These are phyloP conservation scores for Aspergillus steynii DNA, from an alignment of 495 filamentous ascomycete genomes.

Conservation along the genomic window DNA sequence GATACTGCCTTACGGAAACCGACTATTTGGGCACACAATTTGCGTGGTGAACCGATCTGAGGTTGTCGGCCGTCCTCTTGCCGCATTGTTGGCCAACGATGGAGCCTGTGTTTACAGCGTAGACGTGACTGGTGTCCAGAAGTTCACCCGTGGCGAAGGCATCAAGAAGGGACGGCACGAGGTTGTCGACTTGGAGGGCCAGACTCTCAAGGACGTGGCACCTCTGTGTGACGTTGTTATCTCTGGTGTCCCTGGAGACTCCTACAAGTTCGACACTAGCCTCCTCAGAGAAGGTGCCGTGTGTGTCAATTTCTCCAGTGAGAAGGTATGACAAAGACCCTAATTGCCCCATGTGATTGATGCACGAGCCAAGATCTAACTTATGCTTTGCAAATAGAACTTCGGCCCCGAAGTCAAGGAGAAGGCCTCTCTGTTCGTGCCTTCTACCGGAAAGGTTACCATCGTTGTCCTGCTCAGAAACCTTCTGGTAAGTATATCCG, in stretches of 20 bases:
- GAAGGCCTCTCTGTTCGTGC: constrained; percentile 94
- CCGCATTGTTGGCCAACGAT: constrained; percentile 94
- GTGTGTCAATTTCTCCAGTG: constrained; percentile 96
- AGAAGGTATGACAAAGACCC: constrained; percentile 57
- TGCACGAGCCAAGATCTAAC: not conserved
- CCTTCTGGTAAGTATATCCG: constrained; percentile 65
- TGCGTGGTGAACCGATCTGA: constrained; percentile 94
- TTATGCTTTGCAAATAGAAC: constrained; percentile 54
- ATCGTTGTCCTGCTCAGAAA: constrained; percentile 90
- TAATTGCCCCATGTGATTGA: not conserved
- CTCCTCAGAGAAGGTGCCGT: constrained; percentile 84
- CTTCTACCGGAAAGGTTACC: constrained; percentile 95
- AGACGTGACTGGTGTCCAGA: constrained; percentile 87
- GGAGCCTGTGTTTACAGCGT: constrained; percentile 94
- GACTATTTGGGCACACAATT: constrained; percentile 85
- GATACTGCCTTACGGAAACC: constrained; percentile 91
- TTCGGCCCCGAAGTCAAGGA: constrained; percentile 86
- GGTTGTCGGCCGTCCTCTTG: constrained; percentile 90
- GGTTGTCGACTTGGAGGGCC: constrained; percentile 74
- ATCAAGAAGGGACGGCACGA: constrained; percentile 80
- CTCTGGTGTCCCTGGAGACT: constrained; percentile 82
- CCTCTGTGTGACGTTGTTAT: constrained; percentile 92
- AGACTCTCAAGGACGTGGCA: constrained; percentile 73
- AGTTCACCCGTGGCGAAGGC: constrained; percentile 85
- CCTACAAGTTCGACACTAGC: constrained; percentile 83